A percentile compares a stretch with the other conserved stretches of the same genome.
These are phyloP conservation scores for Candida buenavistaensis DNA, from an alignment of 1,139 yeast genomes.

Conservation along the genomic window DNA sequence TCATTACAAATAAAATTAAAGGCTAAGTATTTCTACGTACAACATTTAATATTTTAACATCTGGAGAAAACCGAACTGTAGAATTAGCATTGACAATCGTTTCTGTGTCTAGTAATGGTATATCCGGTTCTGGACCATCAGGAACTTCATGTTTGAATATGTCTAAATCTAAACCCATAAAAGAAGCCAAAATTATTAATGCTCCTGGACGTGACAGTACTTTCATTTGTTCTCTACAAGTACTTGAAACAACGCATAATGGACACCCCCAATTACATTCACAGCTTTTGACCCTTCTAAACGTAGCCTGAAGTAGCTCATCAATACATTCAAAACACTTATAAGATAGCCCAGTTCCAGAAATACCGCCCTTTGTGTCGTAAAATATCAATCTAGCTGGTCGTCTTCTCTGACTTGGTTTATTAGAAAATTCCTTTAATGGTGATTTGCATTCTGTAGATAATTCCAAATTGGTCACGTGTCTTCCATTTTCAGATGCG, in stretches of 20 bases:
- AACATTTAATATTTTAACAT: constrained; percentile 57
- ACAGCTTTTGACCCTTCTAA: constrained; percentile 61
- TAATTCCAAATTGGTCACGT: constrained; percentile 55
- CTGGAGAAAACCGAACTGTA: constrained; percentile 56
- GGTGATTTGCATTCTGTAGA: constrained; percentile 96
- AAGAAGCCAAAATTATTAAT: constrained; percentile 59
- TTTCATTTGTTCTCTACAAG: constrained; percentile 76
- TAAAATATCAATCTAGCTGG: constrained; percentile 86
- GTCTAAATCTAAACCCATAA: constrained; percentile 50
- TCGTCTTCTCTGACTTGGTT: constrained; percentile 66
- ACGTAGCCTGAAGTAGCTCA: constrained; percentile 59
- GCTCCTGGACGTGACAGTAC: constrained; percentile 91
- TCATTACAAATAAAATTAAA: constrained; percentile 24
- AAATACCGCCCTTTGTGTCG: constrained; percentile 77
- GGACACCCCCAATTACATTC: constrained; percentile 90
- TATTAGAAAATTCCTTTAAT: constrained; percentile 82
- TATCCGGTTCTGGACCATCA: constrained; percentile 82
- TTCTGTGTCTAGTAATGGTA: constrained; percentile 68
- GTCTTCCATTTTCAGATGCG: constrained; percentile 30
- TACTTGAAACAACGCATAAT: constrained; percentile 74
- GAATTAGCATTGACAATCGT: constrained; percentile 58
- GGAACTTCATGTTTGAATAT: constrained; percentile 41
- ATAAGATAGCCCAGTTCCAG: constrained; percentile 76
- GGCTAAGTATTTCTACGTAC: constrained; percentile 6
- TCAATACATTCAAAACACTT: constrained; percentile 80